phyloP scores from a whole-genome alignment of 768 basidiomycete genomes.

The Serpula lacrymans region DNA sequence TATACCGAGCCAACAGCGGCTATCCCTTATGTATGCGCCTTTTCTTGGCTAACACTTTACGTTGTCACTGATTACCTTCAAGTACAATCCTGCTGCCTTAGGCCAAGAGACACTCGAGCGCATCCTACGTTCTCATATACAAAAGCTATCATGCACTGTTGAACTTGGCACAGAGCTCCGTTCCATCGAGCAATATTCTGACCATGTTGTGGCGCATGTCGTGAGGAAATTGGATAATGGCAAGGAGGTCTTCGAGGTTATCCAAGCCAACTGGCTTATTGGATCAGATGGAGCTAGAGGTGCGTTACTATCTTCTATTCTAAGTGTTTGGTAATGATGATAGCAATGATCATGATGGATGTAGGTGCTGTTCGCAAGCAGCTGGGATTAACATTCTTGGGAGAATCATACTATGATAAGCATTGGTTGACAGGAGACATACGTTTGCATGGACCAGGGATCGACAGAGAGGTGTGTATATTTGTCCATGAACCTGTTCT shows the following conservation, averaged over 20 bases:
- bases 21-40: not conserved
- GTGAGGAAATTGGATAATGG: constrained; percentile 16
- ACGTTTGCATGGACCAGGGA: constrained; percentile 29
- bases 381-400: constrained; percentile 34
- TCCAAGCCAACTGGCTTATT: constrained; percentile 24
- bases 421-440: constrained; percentile 34
- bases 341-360: not conserved
- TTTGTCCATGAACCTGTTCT: not conserved
- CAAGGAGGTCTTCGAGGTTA: constrained; percentile 15
- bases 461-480: constrained; percentile 15
- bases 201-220: constrained; percentile 27
- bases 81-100: not conserved
- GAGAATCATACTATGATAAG: constrained; percentile 26
- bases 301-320: too few species aligned
- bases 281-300: constrained; percentile 36
- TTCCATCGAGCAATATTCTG: constrained; percentile 27
- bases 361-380: constrained; percentile 24
- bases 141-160: constrained; percentile 14
- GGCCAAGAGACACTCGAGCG: not conserved
- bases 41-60: not conserved
- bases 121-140: not conserved
- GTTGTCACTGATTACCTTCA: not conserved
- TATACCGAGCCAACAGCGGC: not conserved
- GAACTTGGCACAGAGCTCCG: constrained; percentile 32
- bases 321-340: not conserved